These are phyloP conservation scores for Mrakia hoshinonis DNA, from an alignment of 768 basidiomycete species.

Conservation along the genomic window DNA sequence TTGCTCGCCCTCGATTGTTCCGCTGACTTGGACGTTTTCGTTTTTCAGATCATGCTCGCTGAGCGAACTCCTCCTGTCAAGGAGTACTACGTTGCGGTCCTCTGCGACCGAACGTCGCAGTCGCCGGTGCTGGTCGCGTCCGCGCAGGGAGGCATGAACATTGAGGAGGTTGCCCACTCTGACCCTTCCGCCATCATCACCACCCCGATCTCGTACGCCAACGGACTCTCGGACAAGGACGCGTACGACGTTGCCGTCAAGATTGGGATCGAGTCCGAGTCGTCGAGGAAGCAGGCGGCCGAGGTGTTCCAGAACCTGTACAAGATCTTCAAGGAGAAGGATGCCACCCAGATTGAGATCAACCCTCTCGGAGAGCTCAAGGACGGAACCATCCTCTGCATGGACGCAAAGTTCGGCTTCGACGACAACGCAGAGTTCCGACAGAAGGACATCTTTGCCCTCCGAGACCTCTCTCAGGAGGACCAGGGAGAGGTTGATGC, in stretches of 20 bases:
- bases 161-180: conserved; percentile 96
- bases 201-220: conserved; percentile 75
- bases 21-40: not conserved
- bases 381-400: conserved; percentile 90
- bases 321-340: conserved; percentile 96
- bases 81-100: conserved; percentile 94
- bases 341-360: conserved; percentile 98
- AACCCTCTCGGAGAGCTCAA: conserved; percentile 90
- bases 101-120: conserved; percentile 84
- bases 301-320: conserved; percentile 89
- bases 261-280: conserved; percentile 71
- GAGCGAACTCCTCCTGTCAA: conserved; percentile 86
- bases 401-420: conserved; percentile 99
- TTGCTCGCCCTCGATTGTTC: not conserved
- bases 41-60: conserved; percentile 82
- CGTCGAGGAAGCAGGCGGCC: conserved; percentile 70
- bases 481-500: conserved; percentile 97
- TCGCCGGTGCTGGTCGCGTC: conserved; percentile 90
- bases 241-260: conserved; percentile 75
- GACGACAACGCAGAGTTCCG: conserved; percentile 99
- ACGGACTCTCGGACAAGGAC: conserved; percentile 62
- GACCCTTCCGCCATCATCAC: conserved; percentile 93
- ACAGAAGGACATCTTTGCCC: conserved; percentile 74
- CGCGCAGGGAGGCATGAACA: conserved; percentile 93
- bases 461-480: conserved; percentile 90